Percentiles rank a stretch among this genome's conserved stretches.
phyloP scores from a whole-genome alignment of 805 yeast genomes.

The Kuraishia floccosa region DNA sequence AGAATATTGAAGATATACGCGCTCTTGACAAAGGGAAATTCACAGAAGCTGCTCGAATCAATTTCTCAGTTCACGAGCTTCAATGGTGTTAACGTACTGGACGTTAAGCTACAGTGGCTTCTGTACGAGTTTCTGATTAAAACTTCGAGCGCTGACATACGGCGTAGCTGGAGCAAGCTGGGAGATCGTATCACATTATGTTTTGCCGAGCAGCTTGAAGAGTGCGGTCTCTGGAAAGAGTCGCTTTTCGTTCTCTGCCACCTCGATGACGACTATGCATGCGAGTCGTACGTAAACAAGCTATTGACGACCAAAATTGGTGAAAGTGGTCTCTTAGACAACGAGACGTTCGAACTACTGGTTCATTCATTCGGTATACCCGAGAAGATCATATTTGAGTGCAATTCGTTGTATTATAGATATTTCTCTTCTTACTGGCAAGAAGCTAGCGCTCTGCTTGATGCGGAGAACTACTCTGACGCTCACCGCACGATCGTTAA shows the following conservation, averaged over 20 bases:
- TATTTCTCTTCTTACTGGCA: constrained; percentile 37
- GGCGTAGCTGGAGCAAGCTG: constrained; percentile 2
- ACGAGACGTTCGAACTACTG: constrained; percentile 21
- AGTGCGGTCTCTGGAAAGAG: constrained; percentile 38
- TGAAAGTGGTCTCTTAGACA: constrained; percentile 15
- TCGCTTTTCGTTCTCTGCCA: constrained; percentile 57
- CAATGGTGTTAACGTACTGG: not conserved
- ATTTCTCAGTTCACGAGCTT: not conserved
- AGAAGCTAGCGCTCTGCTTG: constrained; percentile 50
- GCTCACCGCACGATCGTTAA: constrained; percentile 52
- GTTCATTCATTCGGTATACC: constrained; percentile 36
- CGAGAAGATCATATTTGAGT: constrained; percentile 31
- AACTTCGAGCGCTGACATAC: constrained; percentile 7
- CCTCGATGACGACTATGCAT: constrained; percentile 31
- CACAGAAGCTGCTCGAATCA: not conserved
- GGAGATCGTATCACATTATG: constrained; percentile 11
- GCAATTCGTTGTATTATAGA: constrained; percentile 48
- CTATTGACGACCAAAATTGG: constrained; percentile 22
- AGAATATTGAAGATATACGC: constrained; percentile 18
- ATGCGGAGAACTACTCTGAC: constrained; percentile 45
- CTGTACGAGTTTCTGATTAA: constrained; percentile 6
- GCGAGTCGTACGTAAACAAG: constrained; percentile 26
- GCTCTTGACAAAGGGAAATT: no score
- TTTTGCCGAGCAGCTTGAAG: constrained; percentile 41
- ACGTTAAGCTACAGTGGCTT: constrained; percentile 6